Evolutionary conservation across 2,329 filamentous ascomycete genomes (phyloP).

Genomic region (Amylocarpus encephaloides): DNA sequence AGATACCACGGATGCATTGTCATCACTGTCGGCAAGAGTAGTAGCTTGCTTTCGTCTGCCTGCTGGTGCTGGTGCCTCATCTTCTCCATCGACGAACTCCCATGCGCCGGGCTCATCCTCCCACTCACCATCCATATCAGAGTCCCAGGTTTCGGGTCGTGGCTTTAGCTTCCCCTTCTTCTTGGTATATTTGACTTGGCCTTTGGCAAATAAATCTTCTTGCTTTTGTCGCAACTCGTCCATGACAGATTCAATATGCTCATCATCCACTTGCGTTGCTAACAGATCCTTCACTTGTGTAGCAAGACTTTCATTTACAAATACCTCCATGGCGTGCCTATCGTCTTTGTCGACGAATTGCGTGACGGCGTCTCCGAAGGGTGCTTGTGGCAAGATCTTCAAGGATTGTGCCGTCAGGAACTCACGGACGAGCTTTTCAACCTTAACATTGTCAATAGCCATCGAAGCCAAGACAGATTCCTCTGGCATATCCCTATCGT

Average conservation of each 20-base stretch:
- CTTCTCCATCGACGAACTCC: constrained; percentile 36
- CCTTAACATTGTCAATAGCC: constrained; percentile 69
- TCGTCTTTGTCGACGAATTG: constrained; percentile 95
- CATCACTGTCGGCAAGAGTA: constrained; percentile 48
- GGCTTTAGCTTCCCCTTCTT: constrained; percentile 60
- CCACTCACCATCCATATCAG: constrained; percentile 83
- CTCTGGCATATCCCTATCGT: constrained; percentile 52
- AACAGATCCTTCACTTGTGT: constrained; percentile 67
- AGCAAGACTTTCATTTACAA: constrained; percentile 65
- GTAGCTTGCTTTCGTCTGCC: constrained; percentile 26
- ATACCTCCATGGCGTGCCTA: constrained; percentile 81
- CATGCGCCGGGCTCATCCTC: constrained; percentile 68
- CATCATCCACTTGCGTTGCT: constrained; percentile 54
- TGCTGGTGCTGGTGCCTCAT: constrained; percentile 31
- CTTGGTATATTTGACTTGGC: constrained; percentile 45
- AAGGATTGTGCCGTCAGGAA: constrained; percentile 82
- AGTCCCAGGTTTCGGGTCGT: constrained; percentile 77
- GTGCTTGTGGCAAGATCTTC: constrained; percentile 86
- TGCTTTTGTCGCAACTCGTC: constrained; percentile 62
- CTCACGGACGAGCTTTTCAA: constrained; percentile 82
- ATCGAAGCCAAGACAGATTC: constrained; percentile 55
- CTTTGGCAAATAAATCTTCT: constrained; percentile 64
- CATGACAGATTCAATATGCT: constrained; percentile 68
- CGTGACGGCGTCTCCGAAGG: constrained; percentile 85
- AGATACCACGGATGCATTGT: constrained; percentile 37